A percentile compares a stretch with the other conserved stretches of the same genome.
Conservation (phyloP, 768 basidiomycete genomes). For the Phylloporus scabripes region DNA sequence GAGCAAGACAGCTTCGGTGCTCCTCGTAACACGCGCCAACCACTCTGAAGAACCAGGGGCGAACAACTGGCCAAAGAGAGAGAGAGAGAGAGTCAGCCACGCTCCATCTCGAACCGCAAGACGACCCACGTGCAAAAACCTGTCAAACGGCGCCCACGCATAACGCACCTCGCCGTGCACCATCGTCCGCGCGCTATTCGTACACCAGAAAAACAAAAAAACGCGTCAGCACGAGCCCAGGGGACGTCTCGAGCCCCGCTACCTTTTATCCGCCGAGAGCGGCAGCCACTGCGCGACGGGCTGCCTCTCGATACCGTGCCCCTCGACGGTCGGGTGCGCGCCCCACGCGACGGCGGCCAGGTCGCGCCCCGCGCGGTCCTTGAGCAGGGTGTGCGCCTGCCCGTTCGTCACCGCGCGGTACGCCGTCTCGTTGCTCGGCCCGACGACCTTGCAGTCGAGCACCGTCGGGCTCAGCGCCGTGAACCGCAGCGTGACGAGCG, state of each 20-base stretch:
- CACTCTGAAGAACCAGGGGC: slow-evolving; percentile 35
- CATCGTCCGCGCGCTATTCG: slow-evolving; percentile 39
- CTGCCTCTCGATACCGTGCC: slow-evolving; percentile 48
- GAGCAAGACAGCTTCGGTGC: slow-evolving; percentile 41
- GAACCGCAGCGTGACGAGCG: slow-evolving; percentile 44
- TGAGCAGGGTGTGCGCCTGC: slow-evolving; percentile 51
- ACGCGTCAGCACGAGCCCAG: not conserved
- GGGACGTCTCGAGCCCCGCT: slow-evolving; percentile 8
- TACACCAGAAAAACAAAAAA: not conserved
- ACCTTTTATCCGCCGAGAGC: slow-evolving; percentile 45
- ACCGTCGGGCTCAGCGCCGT: slow-evolving; percentile 46
- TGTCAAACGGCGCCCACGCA: slow-evolving; percentile 51
- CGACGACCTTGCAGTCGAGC: slow-evolving; percentile 51
- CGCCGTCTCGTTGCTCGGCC: slow-evolving; percentile 42
- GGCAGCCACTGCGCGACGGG: slow-evolving; percentile 48
- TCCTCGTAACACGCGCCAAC: slow-evolving; percentile 47
- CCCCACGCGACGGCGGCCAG: slow-evolving; percentile 57
- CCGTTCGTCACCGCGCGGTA: slow-evolving; percentile 51
- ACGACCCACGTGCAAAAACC: slow-evolving; percentile 46
- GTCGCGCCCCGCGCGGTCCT: slow-evolving; percentile 41
- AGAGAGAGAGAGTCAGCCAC: not conserved
- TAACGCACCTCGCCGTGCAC: slow-evolving; percentile 45
- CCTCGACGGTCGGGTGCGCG: slow-evolving; percentile 45
- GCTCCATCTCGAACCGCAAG: not conserved
- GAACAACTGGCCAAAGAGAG: slow-evolving; percentile 38